phyloP scores from a whole-genome alignment of 768 basidiomycete genomes.

The Auriscalpium orientale region DNA sequence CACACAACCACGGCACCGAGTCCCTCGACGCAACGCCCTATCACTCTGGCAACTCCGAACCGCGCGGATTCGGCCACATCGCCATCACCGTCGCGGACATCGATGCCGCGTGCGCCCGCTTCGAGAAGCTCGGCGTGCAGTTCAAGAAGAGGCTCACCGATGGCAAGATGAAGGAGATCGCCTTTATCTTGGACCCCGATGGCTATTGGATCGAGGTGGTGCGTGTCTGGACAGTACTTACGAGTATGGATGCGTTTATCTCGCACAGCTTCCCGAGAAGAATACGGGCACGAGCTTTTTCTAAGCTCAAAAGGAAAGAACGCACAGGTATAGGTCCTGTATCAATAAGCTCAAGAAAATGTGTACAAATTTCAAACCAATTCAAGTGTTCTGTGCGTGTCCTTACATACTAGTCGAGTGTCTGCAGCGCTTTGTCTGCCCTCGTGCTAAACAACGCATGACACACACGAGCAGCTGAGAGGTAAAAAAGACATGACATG shows the following conservation, averaged over 20 bases:
- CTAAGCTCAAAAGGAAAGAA: no score
- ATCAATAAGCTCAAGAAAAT: no score
- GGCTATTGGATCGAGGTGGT: conserved; percentile 33
- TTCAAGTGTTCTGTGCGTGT: no score
- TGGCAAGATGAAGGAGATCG: conserved; percentile 80
- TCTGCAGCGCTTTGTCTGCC: no score
- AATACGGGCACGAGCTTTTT: no score
- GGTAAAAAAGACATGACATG: background rate
- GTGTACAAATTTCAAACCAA: no score
- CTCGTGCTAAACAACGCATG: no score
- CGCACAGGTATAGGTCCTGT: no score
- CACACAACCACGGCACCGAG: conserved; percentile 90
- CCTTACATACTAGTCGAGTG: no score
- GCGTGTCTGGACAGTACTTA: background rate
- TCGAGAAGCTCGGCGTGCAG: conserved; percentile 69
- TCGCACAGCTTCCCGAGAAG: no score
- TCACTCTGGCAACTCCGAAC: conserved; percentile 78
- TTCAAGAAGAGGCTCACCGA: conserved; percentile 88
- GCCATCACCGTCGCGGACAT: conserved; percentile 81
- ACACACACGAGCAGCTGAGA: no score
- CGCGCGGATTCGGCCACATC: conserved; percentile 82
- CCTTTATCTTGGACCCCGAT: conserved; percentile 82
- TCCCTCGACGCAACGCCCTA: conserved; percentile 78
- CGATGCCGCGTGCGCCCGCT: conserved; percentile 73
- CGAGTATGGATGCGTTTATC: no score